Conservation (phyloP, 2,329 filamentous ascomycete species). For the Orbilia ellipsospora region DNA sequence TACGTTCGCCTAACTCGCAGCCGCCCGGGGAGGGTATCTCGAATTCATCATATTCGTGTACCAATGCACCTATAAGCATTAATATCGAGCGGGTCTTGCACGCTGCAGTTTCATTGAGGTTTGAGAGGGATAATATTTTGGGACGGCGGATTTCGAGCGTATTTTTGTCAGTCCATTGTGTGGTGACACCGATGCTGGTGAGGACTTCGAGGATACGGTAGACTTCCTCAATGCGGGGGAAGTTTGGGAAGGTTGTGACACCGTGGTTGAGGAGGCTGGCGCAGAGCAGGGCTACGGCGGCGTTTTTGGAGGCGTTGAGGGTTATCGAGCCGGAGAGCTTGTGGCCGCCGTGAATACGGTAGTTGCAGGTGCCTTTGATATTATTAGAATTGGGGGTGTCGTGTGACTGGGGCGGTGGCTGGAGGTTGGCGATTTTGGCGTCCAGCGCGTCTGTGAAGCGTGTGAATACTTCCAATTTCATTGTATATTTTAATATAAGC, state of each 20-base stretch:
- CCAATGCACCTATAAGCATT: too few relatives aligned
- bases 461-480: too few relatives aligned
- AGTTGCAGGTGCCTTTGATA: not conserved
- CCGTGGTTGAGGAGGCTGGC: constrained; percentile 40
- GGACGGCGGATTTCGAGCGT: too few relatives aligned
- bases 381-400: too few relatives aligned
- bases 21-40: constrained; percentile 32
- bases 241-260: constrained; percentile 26
- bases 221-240: constrained; percentile 40
- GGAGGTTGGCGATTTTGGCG: too few relatives aligned
- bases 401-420: too few relatives aligned
- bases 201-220: constrained; percentile 34
- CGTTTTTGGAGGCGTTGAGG: constrained; percentile 41
- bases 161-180: too few relatives aligned
- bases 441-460: too few relatives aligned
- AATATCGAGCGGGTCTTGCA: too few relatives aligned
- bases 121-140: too few relatives aligned
- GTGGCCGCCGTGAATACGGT: constrained; percentile 26
- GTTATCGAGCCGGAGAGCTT: constrained; percentile 22
- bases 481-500: too few relatives aligned
- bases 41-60: constrained; percentile 9
- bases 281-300: constrained; percentile 34
- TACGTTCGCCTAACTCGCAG: constrained; percentile 27
- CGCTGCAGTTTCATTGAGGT: too few relatives aligned
- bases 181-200: constrained; percentile 5